Evolutionary conservation across 306 rosid genomes (phyloP).

Genomic region (Pachyrhizus erosus): DNA sequence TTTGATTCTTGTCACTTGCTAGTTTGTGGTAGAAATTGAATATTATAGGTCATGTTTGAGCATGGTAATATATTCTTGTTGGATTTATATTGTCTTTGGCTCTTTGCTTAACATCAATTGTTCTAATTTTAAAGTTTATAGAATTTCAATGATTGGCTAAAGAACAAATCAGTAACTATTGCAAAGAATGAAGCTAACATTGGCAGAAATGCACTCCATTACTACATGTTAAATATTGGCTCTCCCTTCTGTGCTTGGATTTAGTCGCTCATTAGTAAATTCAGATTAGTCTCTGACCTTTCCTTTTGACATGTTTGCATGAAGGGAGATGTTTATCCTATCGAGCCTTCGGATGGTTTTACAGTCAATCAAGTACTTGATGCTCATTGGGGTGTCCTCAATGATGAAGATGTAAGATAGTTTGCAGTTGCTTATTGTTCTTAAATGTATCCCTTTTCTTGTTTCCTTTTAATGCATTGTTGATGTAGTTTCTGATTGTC

Average conservation of each 20-base stretch:
- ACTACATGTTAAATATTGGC: conserved; percentile 12
- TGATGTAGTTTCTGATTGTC: not conserved
- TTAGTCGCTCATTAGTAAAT: conserved; percentile 28
- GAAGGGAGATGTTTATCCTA: conserved; percentile 96
- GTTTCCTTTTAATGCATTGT: conserved; percentile 27
- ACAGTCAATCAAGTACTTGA: conserved; percentile 80
- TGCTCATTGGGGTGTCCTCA: conserved; percentile 90
- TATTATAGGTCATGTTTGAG: conserved; percentile 7
- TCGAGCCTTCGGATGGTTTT: conserved; percentile 65
- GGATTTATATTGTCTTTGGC: not conserved
- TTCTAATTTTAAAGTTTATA: conserved; percentile 17
- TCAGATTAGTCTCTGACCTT: conserved; percentile 34
- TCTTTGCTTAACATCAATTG: conserved; percentile 11
- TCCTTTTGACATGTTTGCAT: conserved; percentile 35
- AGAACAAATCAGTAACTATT: conserved; percentile 22
- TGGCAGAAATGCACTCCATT: conserved; percentile 17
- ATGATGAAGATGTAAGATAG: conserved; percentile 80
- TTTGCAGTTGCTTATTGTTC: conserved; percentile 22
- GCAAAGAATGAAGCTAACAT: conserved; percentile 18
- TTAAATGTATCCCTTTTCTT: conserved; percentile 23
- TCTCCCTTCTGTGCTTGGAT: conserved; percentile 9
- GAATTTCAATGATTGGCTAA: conserved; percentile 12
- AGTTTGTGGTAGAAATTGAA: conserved; percentile 27
- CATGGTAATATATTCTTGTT: conserved; percentile 23
- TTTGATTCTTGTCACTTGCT: conserved; percentile 12